Conservation (phyloP, 306 rosid genomes). For the Cucurbita pepo region DNA sequence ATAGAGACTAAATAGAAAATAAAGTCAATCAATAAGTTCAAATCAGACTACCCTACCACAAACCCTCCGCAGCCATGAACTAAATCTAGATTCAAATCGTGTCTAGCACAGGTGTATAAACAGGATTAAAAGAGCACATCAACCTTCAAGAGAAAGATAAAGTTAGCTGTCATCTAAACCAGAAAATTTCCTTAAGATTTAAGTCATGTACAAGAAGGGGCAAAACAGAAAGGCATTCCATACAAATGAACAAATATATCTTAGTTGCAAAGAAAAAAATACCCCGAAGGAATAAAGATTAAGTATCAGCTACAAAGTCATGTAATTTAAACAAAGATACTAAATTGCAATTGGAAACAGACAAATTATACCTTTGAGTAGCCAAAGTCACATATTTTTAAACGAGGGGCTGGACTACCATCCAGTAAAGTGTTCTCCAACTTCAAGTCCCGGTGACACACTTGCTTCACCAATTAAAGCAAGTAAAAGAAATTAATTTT, state of each 20-base stretch:
- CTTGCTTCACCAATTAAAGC: slow-evolving; percentile 53
- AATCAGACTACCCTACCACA: slow-evolving; percentile 1
- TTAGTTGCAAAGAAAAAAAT: not conserved
- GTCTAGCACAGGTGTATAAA: not conserved
- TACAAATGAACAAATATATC: not conserved
- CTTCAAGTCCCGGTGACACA: slow-evolving; percentile 91
- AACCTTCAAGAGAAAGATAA: not conserved
- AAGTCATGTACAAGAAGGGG: not conserved
- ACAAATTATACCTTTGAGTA: slow-evolving; percentile 58
- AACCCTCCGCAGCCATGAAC: not conserved
- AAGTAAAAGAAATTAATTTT: not conserved
- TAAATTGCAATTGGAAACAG: not conserved
- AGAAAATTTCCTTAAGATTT: not conserved
- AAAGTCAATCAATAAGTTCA: not conserved
- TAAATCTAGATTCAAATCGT: not conserved
- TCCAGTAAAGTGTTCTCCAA: slow-evolving; percentile 90
- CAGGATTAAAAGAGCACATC: not conserved
- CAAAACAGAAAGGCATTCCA: not conserved
- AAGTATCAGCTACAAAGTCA: not conserved
- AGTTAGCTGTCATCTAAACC: not conserved
- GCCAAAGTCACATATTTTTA: slow-evolving; percentile 96
- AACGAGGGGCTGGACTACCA: slow-evolving; percentile 70
- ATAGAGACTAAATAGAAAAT: not conserved
- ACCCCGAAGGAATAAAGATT: not conserved
- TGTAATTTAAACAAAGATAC: not conserved